Evolutionary conservation across 2,329 filamentous ascomycete species (phyloP).

Genomic region (Colletotrichum chlorophyti): DNA sequence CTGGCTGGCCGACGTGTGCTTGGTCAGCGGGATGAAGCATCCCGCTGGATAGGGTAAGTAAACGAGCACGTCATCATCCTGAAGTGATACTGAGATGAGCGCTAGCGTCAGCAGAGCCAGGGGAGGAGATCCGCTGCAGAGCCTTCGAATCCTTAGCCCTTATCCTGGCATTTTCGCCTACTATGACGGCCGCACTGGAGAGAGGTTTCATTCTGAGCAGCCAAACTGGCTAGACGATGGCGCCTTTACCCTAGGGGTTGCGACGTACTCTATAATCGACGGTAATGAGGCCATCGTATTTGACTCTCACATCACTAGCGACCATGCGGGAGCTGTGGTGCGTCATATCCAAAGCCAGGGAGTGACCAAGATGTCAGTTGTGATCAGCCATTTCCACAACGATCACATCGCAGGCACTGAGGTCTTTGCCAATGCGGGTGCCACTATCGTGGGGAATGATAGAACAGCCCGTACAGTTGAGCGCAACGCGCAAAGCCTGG

Average conservation of each 20-base stretch:
- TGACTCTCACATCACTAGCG: constrained; percentile 26
- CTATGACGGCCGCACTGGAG: constrained; percentile 28
- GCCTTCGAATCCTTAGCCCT: constrained; percentile 17
- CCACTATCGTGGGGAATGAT: constrained; percentile 16
- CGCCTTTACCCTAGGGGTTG: constrained; percentile 26
- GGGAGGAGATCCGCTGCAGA: constrained; percentile 19
- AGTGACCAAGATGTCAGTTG: constrained; percentile 18
- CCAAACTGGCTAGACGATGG: constrained; percentile 31
- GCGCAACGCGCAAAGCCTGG: constrained; percentile 10
- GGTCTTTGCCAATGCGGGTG: constrained; percentile 18
- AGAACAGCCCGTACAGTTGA: constrained; percentile 6
- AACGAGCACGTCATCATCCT: neutral
- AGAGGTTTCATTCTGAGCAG: constrained; percentile 27
- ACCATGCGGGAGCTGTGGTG: constrained; percentile 29
- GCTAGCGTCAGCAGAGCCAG: constrained; percentile 1
- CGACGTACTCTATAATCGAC: constrained; percentile 26
- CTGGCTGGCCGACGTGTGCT: neutral
- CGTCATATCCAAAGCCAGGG: constrained; percentile 23
- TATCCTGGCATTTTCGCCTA: constrained; percentile 28
- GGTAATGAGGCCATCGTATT: constrained; percentile 29
- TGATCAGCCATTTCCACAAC: constrained; percentile 27
- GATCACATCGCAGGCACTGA: constrained; percentile 23
- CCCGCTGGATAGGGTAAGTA: neutral
- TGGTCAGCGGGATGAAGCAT: neutral
- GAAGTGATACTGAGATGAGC: neutral